Percentiles rank a stretch among this genome's conserved stretches.
These are phyloP conservation scores for Rosa chinensis DNA, from an alignment of 306 rosid genomes.

Conservation along the genomic window DNA sequence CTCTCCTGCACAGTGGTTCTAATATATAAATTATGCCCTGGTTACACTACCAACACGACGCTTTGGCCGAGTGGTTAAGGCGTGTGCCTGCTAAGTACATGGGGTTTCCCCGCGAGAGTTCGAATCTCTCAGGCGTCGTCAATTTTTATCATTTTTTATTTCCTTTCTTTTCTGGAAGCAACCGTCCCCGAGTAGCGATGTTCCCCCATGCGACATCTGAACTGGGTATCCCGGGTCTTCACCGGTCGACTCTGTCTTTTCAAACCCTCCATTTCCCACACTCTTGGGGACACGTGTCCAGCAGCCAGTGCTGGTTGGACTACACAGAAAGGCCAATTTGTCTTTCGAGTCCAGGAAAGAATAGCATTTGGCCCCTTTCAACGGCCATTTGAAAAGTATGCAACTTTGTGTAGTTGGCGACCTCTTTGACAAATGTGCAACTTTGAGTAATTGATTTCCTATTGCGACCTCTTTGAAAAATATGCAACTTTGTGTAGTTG, in stretches of 20 bases:
- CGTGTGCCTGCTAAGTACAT: slow-evolving; percentile 79
- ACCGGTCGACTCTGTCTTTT: not conserved
- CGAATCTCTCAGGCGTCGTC: slow-evolving; percentile 63
- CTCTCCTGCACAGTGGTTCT: too few relatives aligned
- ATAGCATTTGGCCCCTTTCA: slow-evolving; percentile 1
- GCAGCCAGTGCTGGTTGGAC: not conserved
- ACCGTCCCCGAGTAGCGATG: slow-evolving; percentile 17
- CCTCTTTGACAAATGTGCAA: not conserved
- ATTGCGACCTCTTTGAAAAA: not conserved
- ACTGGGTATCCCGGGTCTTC: not conserved
- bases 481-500: not conserved
- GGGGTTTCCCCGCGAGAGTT: slow-evolving; percentile 71
- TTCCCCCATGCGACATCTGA: not conserved
- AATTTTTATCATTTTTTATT: fast-evolving
- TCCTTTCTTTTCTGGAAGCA: not conserved
- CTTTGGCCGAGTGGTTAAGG: slow-evolving; percentile 91
- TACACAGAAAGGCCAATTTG: not conserved
- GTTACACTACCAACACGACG: slow-evolving; percentile 9
- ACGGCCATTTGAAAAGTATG: not conserved
- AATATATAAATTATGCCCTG: too few relatives aligned
- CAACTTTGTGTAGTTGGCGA: not conserved
- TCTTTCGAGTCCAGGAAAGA: not conserved
- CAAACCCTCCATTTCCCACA: not conserved
- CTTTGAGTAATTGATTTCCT: not conserved
- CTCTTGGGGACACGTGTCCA: not conserved